These are phyloP conservation scores for Fusarium sp. DNA, from an alignment of 2,329 filamentous ascomycete species.

Conservation along the genomic window DNA sequence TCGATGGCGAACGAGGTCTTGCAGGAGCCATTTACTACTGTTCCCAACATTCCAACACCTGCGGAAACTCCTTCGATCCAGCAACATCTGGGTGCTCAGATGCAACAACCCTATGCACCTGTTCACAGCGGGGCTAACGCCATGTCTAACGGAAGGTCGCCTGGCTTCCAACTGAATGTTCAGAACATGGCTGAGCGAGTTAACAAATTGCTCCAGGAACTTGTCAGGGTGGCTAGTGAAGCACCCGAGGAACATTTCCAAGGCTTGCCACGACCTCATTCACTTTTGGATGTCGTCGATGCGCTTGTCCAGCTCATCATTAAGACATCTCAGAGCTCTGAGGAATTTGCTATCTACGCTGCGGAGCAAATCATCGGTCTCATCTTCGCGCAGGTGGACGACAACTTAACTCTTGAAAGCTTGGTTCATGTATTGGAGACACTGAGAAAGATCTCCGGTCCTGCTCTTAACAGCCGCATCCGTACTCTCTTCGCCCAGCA, in stretches of 20 bases:
- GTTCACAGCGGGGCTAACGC: conserved; percentile 56
- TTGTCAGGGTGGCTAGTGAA: conserved; percentile 64
- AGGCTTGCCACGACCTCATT: conserved; percentile 68
- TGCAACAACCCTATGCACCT: conserved; percentile 66
- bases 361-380: conserved; percentile 69
- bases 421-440: conserved; percentile 71
- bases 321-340: conserved; percentile 69
- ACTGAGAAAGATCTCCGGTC: conserved; percentile 68
- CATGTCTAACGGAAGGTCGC: conserved; percentile 63
- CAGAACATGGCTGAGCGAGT: conserved; percentile 65
- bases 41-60: conserved; percentile 69
- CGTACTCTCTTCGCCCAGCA: conserved; percentile 67
- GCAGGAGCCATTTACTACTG: conserved; percentile 68
- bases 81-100: conserved; percentile 61
- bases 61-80: conserved; percentile 68
- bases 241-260: conserved; percentile 69
- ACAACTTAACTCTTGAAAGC: conserved; percentile 68
- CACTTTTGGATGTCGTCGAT: conserved; percentile 71
- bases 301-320: conserved; percentile 71
- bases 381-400: conserved; percentile 66
- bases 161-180: conserved; percentile 62
- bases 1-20: conserved; percentile 72
- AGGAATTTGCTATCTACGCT: conserved; percentile 68
- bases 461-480: conserved; percentile 65
- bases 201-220: conserved; percentile 67